phyloP scores from a whole-genome alignment of 2,329 filamentous ascomycete species.

The Exserohilum turcica region DNA sequence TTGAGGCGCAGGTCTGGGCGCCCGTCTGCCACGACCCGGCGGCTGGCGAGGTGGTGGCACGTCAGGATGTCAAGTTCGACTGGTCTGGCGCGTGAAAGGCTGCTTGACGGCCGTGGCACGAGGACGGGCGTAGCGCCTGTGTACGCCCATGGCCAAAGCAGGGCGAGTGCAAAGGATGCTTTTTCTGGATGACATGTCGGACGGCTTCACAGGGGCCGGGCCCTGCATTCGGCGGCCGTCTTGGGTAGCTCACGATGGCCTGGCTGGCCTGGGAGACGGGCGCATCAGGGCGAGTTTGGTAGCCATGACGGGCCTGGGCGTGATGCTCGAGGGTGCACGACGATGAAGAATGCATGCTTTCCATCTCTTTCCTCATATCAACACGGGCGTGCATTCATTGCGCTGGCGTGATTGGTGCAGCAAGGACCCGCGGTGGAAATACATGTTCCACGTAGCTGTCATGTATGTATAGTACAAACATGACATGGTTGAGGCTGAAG shows the following conservation, averaged over 20 bases:
- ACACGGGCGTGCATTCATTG: too few relatives aligned
- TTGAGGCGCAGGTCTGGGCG: slow-evolving; percentile 40
- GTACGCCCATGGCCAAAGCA: slow-evolving; percentile 9
- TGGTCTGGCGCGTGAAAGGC: slow-evolving; percentile 16
- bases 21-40: slow-evolving; percentile 36
- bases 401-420: too few relatives aligned
- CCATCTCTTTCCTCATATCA: too few relatives aligned
- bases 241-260: background rate
- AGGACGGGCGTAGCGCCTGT: background rate
- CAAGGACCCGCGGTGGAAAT: too few relatives aligned
- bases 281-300: background rate
- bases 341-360: too few relatives aligned
- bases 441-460: too few relatives aligned
- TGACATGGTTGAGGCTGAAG: background rate
- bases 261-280: background rate
- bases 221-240: background rate
- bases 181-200: background rate
- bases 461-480: too few relatives aligned
- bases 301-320: background rate
- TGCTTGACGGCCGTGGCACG: background rate
- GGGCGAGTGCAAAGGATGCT: background rate
- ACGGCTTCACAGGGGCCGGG: background rate
- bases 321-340: background rate
- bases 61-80: slow-evolving; percentile 22
- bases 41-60: slow-evolving; percentile 19